Evolutionary conservation across 179 eudicot species (phyloP).

Genomic region (Monotropa hypopitys): DNA sequence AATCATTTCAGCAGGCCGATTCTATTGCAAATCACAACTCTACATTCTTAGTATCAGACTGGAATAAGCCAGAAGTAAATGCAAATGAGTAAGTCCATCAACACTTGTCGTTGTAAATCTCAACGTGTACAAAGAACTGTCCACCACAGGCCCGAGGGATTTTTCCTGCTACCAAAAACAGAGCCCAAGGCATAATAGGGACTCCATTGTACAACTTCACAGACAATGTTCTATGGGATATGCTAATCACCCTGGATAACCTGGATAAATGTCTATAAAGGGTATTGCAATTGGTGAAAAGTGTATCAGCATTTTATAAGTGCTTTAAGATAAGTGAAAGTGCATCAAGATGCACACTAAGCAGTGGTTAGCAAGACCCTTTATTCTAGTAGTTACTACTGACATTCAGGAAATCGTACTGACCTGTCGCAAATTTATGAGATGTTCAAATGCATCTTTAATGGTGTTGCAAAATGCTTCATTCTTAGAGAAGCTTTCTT

Average conservation of each 20-base stretch:
- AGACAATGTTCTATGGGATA: neutral
- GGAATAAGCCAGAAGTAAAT: neutral
- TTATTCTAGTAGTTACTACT: neutral
- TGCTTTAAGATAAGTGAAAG: no score
- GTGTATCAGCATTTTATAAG: no score
- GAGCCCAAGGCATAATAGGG: neutral
- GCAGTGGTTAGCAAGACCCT: no score
- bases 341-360: no score
- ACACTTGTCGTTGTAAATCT: no score
- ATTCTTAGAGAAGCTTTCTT: slow-evolving; percentile 78
- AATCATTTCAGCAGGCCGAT: slow-evolving; percentile 95
- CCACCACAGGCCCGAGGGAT: no score
- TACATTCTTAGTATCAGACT: neutral
- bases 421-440: slow-evolving; percentile 93
- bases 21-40: slow-evolving; percentile 27
- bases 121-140: no score
- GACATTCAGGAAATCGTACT: slow-evolving; percentile 13
- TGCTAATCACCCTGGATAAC: no score
- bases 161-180: neutral
- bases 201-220: neutral
- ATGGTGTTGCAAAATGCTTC: slow-evolving; percentile 78
- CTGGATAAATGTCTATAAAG: no score
- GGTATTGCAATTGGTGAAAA: no score
- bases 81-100: neutral
- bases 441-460: slow-evolving; percentile 95